Base-by-base conservation (phyloP, 352 stramenopile genomes). In the Globisporangium okanoganense region DNA sequence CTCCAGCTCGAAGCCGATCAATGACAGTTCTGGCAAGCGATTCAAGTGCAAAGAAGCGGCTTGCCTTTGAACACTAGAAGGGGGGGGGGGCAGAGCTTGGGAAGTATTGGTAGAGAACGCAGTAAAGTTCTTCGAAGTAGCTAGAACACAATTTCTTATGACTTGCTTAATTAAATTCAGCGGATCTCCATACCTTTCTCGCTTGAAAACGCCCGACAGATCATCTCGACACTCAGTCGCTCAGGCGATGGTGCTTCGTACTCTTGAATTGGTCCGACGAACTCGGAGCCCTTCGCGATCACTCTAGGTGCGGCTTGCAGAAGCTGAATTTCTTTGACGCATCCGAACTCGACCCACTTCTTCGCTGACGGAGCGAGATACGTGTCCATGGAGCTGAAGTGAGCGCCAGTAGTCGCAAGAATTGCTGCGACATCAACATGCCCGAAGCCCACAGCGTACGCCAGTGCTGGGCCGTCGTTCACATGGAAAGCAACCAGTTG, bases 401-500 rank as follows among this genome's bases (percentile, higher is more conserved):
- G 66, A 10, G 76, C 82, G 25, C 79, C 80, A n/a, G 75, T 57
- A 5, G 66, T 36, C 5, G 80, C 43, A 47, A 90, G 51, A 1
- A 83, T 24, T 2, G 40, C 40, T 0, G 58, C 65, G 8, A 84
- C 65, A 12, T 82, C 62, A 25, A 49, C 55, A 54, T 88, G 70
- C 0, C 79, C 79, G 53, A 90, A 92, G 5, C 72, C 79, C 65
- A 89, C 74, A 9, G 80, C 82, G 25, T 90, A 92, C 12, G 75
- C 64, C 0, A 90, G 68, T 0, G 80, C 73, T 16, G 79, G 60
- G 0, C 80, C 82, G 24, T 88, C 78, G 27, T 89, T 82, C 48
- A 67, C 73, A n/a, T 85, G 76, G 58, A 85, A 90, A 5, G 69
- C 63, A 4, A 88, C 56, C 36, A 92, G 72, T 24, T 79, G 59